A percentile compares a stretch with the other conserved stretches of the same genome.
Evolutionary conservation across 2,329 filamentous ascomycete species (phyloP).

Genomic region (Trichoderma sp.): DNA sequence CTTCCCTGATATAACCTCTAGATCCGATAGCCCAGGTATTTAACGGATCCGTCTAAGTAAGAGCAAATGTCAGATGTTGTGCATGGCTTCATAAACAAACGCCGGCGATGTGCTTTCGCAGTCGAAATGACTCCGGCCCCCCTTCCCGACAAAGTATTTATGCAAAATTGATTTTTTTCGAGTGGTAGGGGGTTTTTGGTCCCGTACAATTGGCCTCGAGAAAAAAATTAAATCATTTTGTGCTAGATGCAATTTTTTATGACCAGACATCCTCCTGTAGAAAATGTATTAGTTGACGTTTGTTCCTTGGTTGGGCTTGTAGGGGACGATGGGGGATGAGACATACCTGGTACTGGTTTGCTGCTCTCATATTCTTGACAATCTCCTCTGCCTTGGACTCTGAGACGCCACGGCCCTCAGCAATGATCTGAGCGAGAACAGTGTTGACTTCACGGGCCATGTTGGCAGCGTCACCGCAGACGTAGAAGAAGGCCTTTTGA

Average conservation of each 20-base stretch:
- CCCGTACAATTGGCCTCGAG: neutral
- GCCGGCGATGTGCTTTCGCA: conserved; percentile 13
- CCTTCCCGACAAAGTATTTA: neutral
- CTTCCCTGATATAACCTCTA: conserved; percentile 5
- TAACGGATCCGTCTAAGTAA: conserved; percentile 3
- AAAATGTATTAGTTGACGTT: neutral
- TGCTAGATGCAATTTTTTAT: conserved; percentile 38
- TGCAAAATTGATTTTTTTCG: neutral
- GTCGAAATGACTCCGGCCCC: neutral
- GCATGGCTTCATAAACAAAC: conserved; percentile 15
- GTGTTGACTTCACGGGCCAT: conserved; percentile 94
- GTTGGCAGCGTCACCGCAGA: conserved; percentile 95
- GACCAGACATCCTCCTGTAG: conserved; percentile 72
- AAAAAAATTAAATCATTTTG: neutral
- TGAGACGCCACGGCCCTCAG: conserved; percentile 77
- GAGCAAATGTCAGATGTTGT: neutral
- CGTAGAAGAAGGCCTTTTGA: conserved; percentile 92
- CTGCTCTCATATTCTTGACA: conserved; percentile 93
- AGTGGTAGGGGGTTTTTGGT: neutral
- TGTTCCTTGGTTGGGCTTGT: neutral
- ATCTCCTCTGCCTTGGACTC: conserved; percentile 92
- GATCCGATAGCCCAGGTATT: conserved; percentile 3
- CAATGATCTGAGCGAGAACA: conserved; percentile 82
- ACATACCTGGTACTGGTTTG: conserved; percentile 90
- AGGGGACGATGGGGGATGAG: neutral